Evolutionary conservation across 2,329 filamentous ascomycete species (phyloP), one percentile per base, ranked within the genome.

Genomic region (Calonectria honghensis): DNA sequence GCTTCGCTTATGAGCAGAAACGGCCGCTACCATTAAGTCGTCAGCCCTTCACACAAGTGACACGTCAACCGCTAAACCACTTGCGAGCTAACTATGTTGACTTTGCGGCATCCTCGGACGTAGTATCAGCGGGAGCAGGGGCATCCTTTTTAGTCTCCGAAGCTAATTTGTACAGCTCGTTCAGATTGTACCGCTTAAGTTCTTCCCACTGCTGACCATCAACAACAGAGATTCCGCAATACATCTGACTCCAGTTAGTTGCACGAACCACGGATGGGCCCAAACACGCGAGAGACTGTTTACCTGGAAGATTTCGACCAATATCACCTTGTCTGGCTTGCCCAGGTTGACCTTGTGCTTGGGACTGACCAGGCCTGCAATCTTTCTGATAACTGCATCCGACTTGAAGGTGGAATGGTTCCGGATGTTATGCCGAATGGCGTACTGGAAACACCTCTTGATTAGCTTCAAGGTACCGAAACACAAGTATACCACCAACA

Each of bases 301-400:
- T 89, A 95, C 94, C 90, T 95, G 92, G 84, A 94, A 96, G 72
- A 97, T 90, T 80, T 97, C 94, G 72, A 97, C 91, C 75, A 96
- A 85, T 78, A 97, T 93, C 39, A 96, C 91, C 82, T 95, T 91
- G 85, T 96, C 94, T 41, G 94, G 94, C n/a, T 89, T 90, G 63
- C 89, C 91, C n/a, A 97, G 89, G 80, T 96, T 92, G 73, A 97
- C 95, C 80, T 93, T 94, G 85, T 97, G 95, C 50, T 89, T 89
- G 13, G 89, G 86, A 65, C 92, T 91, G 75, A 96, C 90, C 37
- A 93, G 85, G 50, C 88, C 86, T 6, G 94, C 95, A 76, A 96
- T 89, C 76, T 90, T 91, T 80, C 93, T 91, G 83, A 97, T 96
- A 64, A 96, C 88, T 24, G 87, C 87, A 76, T 93, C 91, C 73